These are phyloP conservation scores for Amanita jacksonii DNA, from an alignment of 768 basidiomycete genomes.

Conservation along the genomic window DNA sequence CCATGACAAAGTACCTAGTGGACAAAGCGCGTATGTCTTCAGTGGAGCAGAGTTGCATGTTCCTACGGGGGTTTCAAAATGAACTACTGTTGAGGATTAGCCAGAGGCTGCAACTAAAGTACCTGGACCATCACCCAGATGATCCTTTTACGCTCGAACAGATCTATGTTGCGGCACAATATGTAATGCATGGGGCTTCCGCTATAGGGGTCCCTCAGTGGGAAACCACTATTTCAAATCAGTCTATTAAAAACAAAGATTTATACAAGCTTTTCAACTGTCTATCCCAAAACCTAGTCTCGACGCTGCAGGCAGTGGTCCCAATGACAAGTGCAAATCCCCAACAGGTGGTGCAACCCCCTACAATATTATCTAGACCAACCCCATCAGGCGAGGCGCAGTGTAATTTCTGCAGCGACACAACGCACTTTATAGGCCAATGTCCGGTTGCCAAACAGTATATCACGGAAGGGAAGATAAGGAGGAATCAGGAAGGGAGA, in stretches of 20 bases:
- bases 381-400: slow-evolving; percentile 13
- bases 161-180: not conserved
- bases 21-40: slow-evolving; percentile 10
- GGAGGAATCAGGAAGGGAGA: slow-evolving; percentile 15
- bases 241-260: too few relatives aligned
- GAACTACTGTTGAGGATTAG: slow-evolving; percentile 5
- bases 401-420: slow-evolving; percentile 15
- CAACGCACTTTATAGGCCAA: slow-evolving; percentile 15
- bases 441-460: slow-evolving; percentile 15
- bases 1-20: slow-evolving; percentile 14
- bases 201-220: too few relatives aligned
- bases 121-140: slow-evolving; percentile 16
- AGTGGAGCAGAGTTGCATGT: slow-evolving; percentile 15
- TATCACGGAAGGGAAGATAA: slow-evolving; percentile 12
- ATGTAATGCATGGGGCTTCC: too few relatives aligned
- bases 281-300: too few relatives aligned
- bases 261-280: too few relatives aligned
- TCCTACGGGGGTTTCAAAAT: slow-evolving; percentile 11
- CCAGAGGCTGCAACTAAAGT: slow-evolving; percentile 14
- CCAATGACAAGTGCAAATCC: too few relatives aligned
- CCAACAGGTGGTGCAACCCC: too few relatives aligned
- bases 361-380: slow-evolving; percentile 12
- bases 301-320: too few relatives aligned
- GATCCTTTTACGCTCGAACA: slow-evolving; percentile 16
- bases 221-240: too few relatives aligned